Percentiles rank a stretch among this genome's conserved stretches.
phyloP scores from a whole-genome alignment of 768 basidiomycete species.

The Suillus subluteus region DNA sequence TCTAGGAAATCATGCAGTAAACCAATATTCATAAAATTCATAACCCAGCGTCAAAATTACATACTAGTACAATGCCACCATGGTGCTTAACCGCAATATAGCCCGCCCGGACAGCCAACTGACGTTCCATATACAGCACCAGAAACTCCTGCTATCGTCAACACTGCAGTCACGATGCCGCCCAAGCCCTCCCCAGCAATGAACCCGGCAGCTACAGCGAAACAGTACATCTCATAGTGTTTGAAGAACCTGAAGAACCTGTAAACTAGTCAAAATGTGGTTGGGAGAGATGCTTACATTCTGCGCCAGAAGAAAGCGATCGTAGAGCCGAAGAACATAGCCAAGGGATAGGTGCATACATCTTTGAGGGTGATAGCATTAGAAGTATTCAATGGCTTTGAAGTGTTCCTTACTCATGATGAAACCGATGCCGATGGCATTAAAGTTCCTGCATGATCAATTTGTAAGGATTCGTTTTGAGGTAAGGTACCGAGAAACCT shows the following conservation, averaged over 20 bases:
- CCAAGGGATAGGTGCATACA: slow-evolving; percentile 27
- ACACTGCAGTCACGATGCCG: slow-evolving; percentile 35
- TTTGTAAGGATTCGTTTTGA: not conserved
- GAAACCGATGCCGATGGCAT: slow-evolving; percentile 30
- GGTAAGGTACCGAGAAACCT: slow-evolving; percentile 2
- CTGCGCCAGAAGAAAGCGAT: slow-evolving; percentile 25
- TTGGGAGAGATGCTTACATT: not conserved
- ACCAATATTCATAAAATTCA: not conserved
- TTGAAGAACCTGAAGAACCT: slow-evolving; percentile 6
- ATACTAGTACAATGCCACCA: not conserved
- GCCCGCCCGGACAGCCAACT: slow-evolving; percentile 32
- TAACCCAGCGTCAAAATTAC: not conserved
- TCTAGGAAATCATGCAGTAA: not conserved
- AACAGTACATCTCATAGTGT: slow-evolving; percentile 31
- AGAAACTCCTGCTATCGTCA: slow-evolving; percentile 33
- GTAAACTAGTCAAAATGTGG: not conserved
- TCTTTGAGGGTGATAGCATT: slow-evolving; percentile 12
- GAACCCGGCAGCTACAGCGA: slow-evolving; percentile 42
- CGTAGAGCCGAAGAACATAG: slow-evolving; percentile 29
- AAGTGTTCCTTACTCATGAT: slow-evolving; percentile 10
- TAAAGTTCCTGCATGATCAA: slow-evolving; percentile 24
- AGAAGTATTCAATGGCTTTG: not conserved
- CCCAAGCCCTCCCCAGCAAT: slow-evolving; percentile 45
- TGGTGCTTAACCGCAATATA: slow-evolving; percentile 29
- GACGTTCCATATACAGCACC: slow-evolving; percentile 32